Evolutionary conservation across 192 early-diverging fungal species (phyloP).

Genomic region (Podila clonocystis): DNA sequence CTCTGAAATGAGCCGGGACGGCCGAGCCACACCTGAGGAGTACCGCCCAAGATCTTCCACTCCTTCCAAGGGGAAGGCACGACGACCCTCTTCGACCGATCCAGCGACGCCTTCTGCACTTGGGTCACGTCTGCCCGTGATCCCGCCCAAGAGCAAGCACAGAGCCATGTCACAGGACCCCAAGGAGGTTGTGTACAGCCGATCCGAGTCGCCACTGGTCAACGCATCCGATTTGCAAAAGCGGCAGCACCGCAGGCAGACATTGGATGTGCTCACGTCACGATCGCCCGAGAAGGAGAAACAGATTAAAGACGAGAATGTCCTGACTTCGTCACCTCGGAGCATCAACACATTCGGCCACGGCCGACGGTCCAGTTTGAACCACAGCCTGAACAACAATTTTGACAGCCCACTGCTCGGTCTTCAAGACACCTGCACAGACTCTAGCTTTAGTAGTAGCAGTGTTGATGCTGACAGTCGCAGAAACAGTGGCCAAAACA

Average conservation of each 20-base stretch:
- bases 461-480: background rate
- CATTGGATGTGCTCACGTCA: background rate
- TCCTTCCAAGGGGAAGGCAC: background rate
- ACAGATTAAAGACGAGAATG: background rate
- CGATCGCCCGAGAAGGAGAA: background rate
- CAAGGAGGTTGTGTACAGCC: background rate
- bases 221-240: no score
- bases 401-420: background rate
- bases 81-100: background rate
- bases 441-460: background rate
- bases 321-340: background rate
- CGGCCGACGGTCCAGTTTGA: slow-evolving; percentile 23
- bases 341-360: slow-evolving; percentile 19
- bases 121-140: slow-evolving; percentile 2
- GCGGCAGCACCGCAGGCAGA: background rate
- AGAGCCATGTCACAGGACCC: slow-evolving; percentile 13
- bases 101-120: background rate
- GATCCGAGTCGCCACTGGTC: background rate
- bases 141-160: slow-evolving; percentile 34
- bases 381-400: background rate
- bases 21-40: background rate
- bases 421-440: background rate
- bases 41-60: slow-evolving; percentile 1
- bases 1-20: no score
- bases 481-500: background rate